A percentile compares a stretch with the other conserved stretches of the same genome.
These are phyloP conservation scores for Yamadazyma sp. DNA, from an alignment of 1,139 yeast species.

Conservation along the genomic window DNA sequence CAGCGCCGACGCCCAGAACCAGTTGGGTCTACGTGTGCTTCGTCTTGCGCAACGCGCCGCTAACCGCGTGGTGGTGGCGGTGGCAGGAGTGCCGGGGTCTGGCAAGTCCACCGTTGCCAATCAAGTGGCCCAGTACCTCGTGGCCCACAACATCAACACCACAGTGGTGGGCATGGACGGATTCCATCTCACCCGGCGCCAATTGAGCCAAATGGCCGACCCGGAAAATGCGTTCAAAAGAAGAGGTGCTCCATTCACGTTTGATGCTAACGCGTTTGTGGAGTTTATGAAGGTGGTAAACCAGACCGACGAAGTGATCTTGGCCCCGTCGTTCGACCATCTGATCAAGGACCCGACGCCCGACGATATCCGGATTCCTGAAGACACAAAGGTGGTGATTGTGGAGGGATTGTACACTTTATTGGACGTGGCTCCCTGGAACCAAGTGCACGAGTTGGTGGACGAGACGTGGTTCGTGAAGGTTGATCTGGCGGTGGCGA, in stretches of 20 bases:
- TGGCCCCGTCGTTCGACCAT: constrained; percentile 80
- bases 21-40: constrained; percentile 1
- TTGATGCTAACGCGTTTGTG: constrained; percentile 54
- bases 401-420: constrained; percentile 68
- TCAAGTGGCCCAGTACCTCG: constrained; percentile 19
- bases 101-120: constrained; percentile 74
- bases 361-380: constrained; percentile 45
- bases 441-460: constrained; percentile 32
- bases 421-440: constrained; percentile 53
- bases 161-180: constrained; percentile 60
- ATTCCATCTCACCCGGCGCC: constrained; percentile 65
- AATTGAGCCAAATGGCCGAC: constrained; percentile 52
- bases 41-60: background rate
- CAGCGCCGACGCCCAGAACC: background rate
- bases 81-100: constrained; percentile 81
- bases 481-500: constrained; percentile 44
- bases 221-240: constrained; percentile 58
- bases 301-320: constrained; percentile 4
- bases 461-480: constrained; percentile 48
- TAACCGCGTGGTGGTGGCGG: constrained; percentile 47
- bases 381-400: constrained; percentile 50
- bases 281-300: constrained; percentile 21
- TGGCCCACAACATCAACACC: constrained; percentile 6
- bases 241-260: constrained; percentile 86
- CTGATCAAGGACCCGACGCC: constrained; percentile 62